Percentiles rank a stretch among this genome's conserved stretches.
These are phyloP conservation scores for Macrophomina pseudophaseolina DNA, from an alignment of 2,329 filamentous ascomycete species.

Conservation along the genomic window DNA sequence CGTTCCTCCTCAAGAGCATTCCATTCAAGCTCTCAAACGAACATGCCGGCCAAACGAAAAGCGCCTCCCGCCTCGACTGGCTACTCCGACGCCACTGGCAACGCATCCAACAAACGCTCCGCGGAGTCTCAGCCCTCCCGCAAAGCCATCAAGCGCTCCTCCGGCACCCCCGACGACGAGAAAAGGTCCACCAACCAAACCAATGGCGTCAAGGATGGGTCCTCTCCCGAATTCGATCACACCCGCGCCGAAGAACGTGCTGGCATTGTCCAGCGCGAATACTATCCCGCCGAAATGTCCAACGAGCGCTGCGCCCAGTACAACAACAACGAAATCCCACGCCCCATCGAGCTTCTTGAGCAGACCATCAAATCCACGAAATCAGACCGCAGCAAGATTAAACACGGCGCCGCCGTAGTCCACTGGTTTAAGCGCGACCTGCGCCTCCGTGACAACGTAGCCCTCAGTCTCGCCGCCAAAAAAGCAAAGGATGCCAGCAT, in stretches of 20 bases:
- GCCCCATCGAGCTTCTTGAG: constrained; percentile 73
- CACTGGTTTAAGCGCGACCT: constrained; percentile 93
- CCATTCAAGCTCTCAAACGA: neutral
- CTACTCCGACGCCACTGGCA: constrained; percentile 43
- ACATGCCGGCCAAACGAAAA: constrained; percentile 44
- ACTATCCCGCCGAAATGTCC: constrained; percentile 86
- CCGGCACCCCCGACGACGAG: neutral
- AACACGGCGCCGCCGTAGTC: constrained; percentile 68
- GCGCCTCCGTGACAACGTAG: constrained; percentile 74
- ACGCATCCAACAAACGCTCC: constrained; percentile 45
- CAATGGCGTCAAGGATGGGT: constrained; percentile 27
- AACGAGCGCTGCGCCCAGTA: constrained; percentile 79
- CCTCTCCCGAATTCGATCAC: constrained; percentile 36
- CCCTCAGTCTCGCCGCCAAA: constrained; percentile 68
- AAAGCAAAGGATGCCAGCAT: constrained; percentile 70
- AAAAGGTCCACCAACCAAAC: neutral
- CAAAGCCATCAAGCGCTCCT: constrained; percentile 32
- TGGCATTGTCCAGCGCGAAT: constrained; percentile 61
- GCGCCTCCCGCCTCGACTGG: constrained; percentile 30
- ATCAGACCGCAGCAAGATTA: constrained; percentile 56
- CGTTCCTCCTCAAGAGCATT: neutral
- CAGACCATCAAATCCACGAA: constrained; percentile 66
- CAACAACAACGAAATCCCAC: constrained; percentile 68
- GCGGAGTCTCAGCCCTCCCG: constrained; percentile 36
- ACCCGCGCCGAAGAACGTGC: constrained; percentile 44